These are phyloP conservation scores for Fusarium sp. DNA, from an alignment of 2,329 filamentous ascomycete species.

Conservation along the genomic window DNA sequence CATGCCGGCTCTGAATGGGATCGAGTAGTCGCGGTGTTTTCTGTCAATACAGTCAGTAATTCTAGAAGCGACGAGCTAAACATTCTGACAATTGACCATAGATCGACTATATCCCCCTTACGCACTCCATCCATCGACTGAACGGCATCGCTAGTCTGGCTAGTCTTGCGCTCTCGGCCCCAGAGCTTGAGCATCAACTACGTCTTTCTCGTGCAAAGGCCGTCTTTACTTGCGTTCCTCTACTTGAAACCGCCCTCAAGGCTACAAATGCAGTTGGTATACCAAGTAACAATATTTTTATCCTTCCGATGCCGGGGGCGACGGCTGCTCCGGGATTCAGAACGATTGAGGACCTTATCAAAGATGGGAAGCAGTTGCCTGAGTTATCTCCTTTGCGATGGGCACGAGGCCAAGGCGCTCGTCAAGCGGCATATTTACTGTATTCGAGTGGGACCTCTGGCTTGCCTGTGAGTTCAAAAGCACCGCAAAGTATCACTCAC, in stretches of 20 bases:
- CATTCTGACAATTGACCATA: constrained; percentile 49
- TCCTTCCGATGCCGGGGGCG: constrained; percentile 73
- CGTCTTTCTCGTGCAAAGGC: constrained; percentile 77
- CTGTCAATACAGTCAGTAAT: constrained; percentile 76
- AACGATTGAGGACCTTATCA: constrained; percentile 76
- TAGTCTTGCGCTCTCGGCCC: constrained; percentile 79
- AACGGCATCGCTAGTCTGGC: constrained; percentile 80
- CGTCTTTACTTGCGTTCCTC: constrained; percentile 78
- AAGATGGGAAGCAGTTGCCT: constrained; percentile 69
- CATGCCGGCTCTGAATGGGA: constrained; percentile 84
- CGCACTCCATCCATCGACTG: constrained; percentile 80
- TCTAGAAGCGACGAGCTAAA: background rate
- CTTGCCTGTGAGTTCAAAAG: constrained; percentile 68
- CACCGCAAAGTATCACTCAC: rapidly evolving
- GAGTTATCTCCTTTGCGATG: constrained; percentile 67
- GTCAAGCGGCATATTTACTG: constrained; percentile 81
- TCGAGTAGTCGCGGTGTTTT: constrained; percentile 82
- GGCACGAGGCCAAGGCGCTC: constrained; percentile 74
- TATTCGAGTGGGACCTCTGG: constrained; percentile 87
- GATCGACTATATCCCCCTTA: constrained; percentile 81
- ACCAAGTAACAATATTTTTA: constrained; percentile 73
- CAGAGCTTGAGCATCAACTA: constrained; percentile 80
- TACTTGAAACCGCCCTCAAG: constrained; percentile 74
- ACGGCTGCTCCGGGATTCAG: constrained; percentile 62
- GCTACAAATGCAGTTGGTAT: constrained; percentile 75